Evolutionary conservation across 225 moss, liverwort and hornwort genomes (phyloP), one percentile per base, ranked within the genome.

Genomic region (Polytrichum formosum): DNA sequence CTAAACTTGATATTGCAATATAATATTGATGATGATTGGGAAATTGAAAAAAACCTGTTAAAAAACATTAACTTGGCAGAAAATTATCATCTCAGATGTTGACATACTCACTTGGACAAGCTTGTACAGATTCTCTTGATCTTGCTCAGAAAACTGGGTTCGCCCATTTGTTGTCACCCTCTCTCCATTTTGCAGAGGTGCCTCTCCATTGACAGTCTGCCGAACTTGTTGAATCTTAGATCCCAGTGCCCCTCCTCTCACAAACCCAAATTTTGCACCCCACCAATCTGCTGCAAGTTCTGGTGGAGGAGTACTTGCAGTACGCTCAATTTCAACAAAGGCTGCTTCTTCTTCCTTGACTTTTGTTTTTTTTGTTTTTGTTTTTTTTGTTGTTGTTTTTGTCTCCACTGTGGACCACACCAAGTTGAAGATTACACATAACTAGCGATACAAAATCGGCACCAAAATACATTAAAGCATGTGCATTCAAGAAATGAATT

Each of bases 201-300:
- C 76, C 62, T 65, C 61, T 46, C 68, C 88, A 66, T 79, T 83
- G 1, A 79, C 74, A 56, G 67, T 84, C 71, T 76, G 80, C 66
- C 76, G 76, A 60, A 81, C 85, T 29, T 64, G 68, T 73, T 18
- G 73, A 6, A 29, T 67, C 73, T 81, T 81, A 26, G 91, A 88
- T 70, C 93, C 96, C 58, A 96, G 85, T 17, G 78, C 80, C 65
- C 96, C 96, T 67, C 88, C 93, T 69, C 96, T 84, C 53, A 96
- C 91, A 72, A 96, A 96, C 27, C 96, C 96, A 70, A 74, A 87
- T 62, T 91, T 93, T 4, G 81, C 73, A 68, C 96, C 96, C 96
- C 96, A 96, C 96, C 96, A 96, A 72, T 93, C 84, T 59, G 69
- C 79, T 19, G 90, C 84, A 73, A 78, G 73, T 55, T 83, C 78